Evolutionary conservation across 2,329 filamentous ascomycete species (phyloP).

Genomic region (Talaromyces albobiverticillius): DNA sequence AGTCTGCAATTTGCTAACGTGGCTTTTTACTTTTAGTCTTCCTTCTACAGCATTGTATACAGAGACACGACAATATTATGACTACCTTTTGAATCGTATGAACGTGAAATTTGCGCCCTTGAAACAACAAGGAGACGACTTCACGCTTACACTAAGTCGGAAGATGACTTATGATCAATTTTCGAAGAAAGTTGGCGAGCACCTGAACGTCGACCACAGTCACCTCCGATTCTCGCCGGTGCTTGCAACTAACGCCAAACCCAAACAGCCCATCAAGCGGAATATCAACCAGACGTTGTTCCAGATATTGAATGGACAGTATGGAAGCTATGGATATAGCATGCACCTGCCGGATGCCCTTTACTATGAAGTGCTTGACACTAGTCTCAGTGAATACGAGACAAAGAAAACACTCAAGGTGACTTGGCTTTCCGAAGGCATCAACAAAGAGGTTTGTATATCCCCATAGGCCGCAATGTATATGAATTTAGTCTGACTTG

Average conservation of each 20-base stretch:
- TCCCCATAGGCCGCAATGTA: neutral
- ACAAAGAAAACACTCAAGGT: constrained; percentile 86
- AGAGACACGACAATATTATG: constrained; percentile 84
- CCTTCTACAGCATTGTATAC: constrained; percentile 48
- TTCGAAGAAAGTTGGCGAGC: constrained; percentile 75
- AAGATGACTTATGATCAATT: constrained; percentile 90
- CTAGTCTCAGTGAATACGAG: constrained; percentile 88
- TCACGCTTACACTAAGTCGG: constrained; percentile 75
- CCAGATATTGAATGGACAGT: constrained; percentile 74
- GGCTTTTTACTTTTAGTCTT: constrained; percentile 19
- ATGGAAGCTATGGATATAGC: constrained; percentile 66
- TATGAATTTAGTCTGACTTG: neutral
- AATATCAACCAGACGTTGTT: constrained; percentile 67
- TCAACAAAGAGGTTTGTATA: constrained; percentile 72
- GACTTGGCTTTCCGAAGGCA: constrained; percentile 81
- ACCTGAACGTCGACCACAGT: constrained; percentile 73
- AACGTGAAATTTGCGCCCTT: constrained; percentile 73
- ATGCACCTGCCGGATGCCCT: constrained; percentile 71
- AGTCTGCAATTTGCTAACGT: neutral
- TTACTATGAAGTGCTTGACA: constrained; percentile 91
- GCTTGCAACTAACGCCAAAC: constrained; percentile 70
- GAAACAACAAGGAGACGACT: constrained; percentile 59
- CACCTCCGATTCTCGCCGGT: constrained; percentile 91
- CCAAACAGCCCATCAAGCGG: constrained; percentile 76
- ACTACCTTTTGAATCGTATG: constrained; percentile 83